Evolutionary conservation across 2,329 filamentous ascomycete genomes (phyloP), one percentile per base, ranked within the genome.

Genomic region (Thelonectria blattea): DNA sequence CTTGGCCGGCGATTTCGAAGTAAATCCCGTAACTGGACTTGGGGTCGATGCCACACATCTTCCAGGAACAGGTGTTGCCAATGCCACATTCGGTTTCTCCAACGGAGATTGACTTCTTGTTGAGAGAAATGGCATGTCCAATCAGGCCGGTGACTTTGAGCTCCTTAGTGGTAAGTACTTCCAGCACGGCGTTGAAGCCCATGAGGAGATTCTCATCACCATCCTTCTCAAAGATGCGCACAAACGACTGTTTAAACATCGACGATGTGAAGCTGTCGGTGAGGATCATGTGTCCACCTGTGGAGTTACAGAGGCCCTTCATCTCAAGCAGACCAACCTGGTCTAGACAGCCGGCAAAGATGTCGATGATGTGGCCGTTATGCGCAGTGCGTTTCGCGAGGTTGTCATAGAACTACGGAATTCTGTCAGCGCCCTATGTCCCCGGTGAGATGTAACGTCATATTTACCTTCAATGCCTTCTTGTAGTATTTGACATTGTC

Each of bases 401-500:
- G 65, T 87, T 91, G 64, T 99, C 95, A 75, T 98, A 99, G 77
- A 97, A 98, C 88, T 93, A 73, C 9, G 32, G 18, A 8, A 10
- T 20, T 37, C 7, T 62, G 80, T 60, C 30, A 53, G 9, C 5
- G 20, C 17, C 14, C 6, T 18, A 17, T 11, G 14, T 41, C 22
- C 18, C 12, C n/a, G 3, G 12, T n/a, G 11, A 4, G 7, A 12
- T 7, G 6, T 12, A 32, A 18, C 14, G 42, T 24, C 5, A 43
- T 37, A 15, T 81, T 60, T 76, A 92, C 91, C 87, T 98, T 99
- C 52, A 97, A 79, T 20, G 95, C 95, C 80, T 99, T 99, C 84
- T 99, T 99, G 81, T 96, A 98, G 80, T 98, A 97, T 78, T 99
- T 99, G 80, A 97, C 96, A 75, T 97, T 97, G 78, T 99, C 95